Evolutionary conservation across 345 rosid species (phyloP).

Genomic region (Geranium brycei): DNA sequence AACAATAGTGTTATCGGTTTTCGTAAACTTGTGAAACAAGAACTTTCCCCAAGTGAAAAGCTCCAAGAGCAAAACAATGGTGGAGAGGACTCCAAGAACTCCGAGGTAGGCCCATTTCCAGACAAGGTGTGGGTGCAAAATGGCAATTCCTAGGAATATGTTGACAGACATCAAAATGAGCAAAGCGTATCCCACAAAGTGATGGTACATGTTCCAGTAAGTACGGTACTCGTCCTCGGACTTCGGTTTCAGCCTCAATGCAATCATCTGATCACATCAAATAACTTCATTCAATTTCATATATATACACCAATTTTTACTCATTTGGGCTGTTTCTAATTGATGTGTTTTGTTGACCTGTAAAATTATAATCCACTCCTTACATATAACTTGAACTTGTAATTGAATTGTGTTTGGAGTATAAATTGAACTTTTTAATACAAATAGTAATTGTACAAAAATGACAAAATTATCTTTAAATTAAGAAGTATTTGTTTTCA

Average conservation of each 20-base stretch:
- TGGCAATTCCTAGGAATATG: constrained; percentile 31
- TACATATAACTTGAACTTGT: too few species aligned
- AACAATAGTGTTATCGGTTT: too few species aligned
- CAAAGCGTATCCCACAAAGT: constrained; percentile 34
- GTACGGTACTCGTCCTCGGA: constrained; percentile 24
- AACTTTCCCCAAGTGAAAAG: background rate
- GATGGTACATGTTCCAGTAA: constrained; percentile 51
- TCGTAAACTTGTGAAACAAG: too few species aligned
- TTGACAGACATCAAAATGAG: constrained; percentile 27
- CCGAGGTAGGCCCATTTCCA: constrained; percentile 36
- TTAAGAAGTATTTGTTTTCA: too few species aligned
- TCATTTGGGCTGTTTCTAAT: background rate
- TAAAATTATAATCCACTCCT: too few species aligned
- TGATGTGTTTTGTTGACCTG: too few species aligned
- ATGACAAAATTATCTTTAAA: too few species aligned
- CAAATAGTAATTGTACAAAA: too few species aligned
- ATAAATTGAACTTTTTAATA: too few species aligned
- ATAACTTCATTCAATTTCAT: too few species aligned
- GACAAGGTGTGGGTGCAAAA: constrained; percentile 16
- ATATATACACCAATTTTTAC: background rate
- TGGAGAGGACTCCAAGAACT: constrained; percentile 17
- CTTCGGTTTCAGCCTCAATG: background rate
- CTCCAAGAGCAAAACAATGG: background rate
- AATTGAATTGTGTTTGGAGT: too few species aligned
- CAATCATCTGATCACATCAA: background rate